Percentiles rank a stretch among this genome's conserved stretches.
Evolutionary conservation across 2,329 filamentous ascomycete genomes (phyloP).

Genomic region (Raffaelea ambrosiae): DNA sequence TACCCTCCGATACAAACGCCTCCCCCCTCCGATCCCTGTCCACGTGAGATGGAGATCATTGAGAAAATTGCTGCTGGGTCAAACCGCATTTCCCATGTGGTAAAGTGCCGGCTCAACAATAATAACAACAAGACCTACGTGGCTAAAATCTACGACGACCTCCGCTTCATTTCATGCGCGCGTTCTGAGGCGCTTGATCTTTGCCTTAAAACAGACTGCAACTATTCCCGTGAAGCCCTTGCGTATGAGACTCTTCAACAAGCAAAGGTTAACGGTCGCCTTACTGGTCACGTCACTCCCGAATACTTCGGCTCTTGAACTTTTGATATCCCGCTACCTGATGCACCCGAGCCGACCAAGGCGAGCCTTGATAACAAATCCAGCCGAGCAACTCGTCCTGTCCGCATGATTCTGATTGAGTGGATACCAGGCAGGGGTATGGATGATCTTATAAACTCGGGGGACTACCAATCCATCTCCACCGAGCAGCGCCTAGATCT

Average conservation of each 20-base stretch:
- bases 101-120: neutral
- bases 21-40: no score
- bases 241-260: slow-evolving; percentile 63
- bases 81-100: no score
- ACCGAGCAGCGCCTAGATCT: slow-evolving; percentile 1
- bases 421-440: slow-evolving; percentile 1
- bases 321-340: slow-evolving; percentile 5
- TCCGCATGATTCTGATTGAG: slow-evolving; percentile 8
- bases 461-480: neutral
- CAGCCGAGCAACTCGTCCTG: neutral
- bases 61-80: no score
- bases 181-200: neutral
- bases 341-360: neutral
- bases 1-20: no score
- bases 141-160: slow-evolving; percentile 8
- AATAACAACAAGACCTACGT: neutral
- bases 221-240: slow-evolving; percentile 21
- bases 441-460: neutral
- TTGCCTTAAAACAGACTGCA: slow-evolving; percentile 1
- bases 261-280: slow-evolving; percentile 38
- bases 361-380: no score
- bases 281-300: neutral
- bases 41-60: no score
- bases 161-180: neutral
- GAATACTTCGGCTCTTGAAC: slow-evolving; percentile 8